Conservation (phyloP, 1,284 basidiomycete genomes). For the Pyrrhoderma lamaoense region DNA sequence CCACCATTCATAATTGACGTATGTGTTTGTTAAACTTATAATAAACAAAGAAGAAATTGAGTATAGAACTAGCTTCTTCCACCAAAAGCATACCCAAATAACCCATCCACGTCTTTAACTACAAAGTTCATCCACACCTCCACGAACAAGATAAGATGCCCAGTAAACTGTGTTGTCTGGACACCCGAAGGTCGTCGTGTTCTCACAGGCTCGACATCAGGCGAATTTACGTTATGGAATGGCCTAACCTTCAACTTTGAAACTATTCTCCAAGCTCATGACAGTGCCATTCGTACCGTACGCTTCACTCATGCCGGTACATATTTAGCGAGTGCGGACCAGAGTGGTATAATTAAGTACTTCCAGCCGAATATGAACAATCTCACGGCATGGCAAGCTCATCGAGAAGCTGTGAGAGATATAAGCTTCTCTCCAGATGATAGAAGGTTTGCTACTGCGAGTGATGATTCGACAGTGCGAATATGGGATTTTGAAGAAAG, state of each 20-base stretch:
- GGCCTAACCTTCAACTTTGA: conserved; percentile 99
- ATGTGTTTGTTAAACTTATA: conserved; percentile 28
- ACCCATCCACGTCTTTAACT: conserved; percentile 86
- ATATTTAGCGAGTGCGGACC: conserved; percentile 90
- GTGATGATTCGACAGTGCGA: conserved; percentile 90
- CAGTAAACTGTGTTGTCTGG: conserved; percentile 96
- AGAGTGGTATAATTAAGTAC: conserved; percentile 94
- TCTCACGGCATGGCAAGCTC: conserved; percentile 86
- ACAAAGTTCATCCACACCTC: conserved; percentile 97
- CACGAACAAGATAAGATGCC: conserved; percentile 96
- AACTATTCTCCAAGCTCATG: conserved; percentile 96
- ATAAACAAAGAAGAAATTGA: neutral
- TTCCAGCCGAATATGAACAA: conserved; percentile 99
- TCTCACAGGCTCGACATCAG: conserved; percentile 91
- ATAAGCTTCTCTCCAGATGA: conserved; percentile 92
- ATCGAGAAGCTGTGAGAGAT: conserved; percentile 85
- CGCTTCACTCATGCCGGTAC: conserved; percentile 87
- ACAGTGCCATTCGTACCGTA: conserved; percentile 86
- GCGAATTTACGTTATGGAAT: conserved; percentile 99
- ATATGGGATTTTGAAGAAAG: conserved; percentile 95
- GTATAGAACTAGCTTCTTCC: conserved; percentile 67
- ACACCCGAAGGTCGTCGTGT: conserved; percentile 92
- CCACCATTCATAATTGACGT: conserved; percentile 83
- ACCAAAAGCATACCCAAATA: conserved; percentile 82
- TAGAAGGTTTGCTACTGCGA: conserved; percentile 85